Evolutionary conservation across 805 yeast species (phyloP), one percentile per base, ranked within the genome.

Genomic region (Kluyveromyces aestuarii): DNA sequence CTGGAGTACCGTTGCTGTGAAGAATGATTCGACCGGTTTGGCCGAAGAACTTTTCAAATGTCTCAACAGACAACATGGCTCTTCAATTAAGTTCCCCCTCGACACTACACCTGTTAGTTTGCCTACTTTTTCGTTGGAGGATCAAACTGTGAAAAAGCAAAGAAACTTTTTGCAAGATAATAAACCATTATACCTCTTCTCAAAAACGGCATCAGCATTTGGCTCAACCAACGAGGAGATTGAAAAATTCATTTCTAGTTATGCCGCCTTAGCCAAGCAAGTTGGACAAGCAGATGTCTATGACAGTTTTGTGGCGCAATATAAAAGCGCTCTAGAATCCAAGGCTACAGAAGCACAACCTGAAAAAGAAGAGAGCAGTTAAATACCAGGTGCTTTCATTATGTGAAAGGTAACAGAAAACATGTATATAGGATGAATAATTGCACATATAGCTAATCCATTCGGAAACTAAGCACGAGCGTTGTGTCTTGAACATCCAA

Each of bases 1-100:
- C 13, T 64, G 64, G 63, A 45, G 40, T 9, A 54, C 47, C 13
- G 53, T 56, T 14, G 45, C 54, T 10, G 21, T 27, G 11, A 52
- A 48, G 40, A 48, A 54, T 8, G 57, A 61, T 43, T 44, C 40
- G 6, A 52, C 59, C 8, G 69, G 69, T 5, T 45, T 64, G 37
- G 54, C 62, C 7, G 49, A 52, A 8, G 48, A 53, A 14, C 49
- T 64, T 17, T 45, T 62, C 8, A 37, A 47, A 11, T 48, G 55
- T 9, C 39, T 58, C 17, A 49, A 50, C 25, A 58, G 48, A 39
- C 63, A 60, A 39, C 54, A 56, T 19, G 51, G 51, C 8, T 25
- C 21, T 1, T 37, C 37, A 6, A 47, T 51, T 16, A 18, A 41
- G 6, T 41, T 55, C 21, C 48, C 50, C 11, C 37, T 43, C 11